Conservation (phyloP, 805 yeast species). For the Ogataea haglerorum region DNA sequence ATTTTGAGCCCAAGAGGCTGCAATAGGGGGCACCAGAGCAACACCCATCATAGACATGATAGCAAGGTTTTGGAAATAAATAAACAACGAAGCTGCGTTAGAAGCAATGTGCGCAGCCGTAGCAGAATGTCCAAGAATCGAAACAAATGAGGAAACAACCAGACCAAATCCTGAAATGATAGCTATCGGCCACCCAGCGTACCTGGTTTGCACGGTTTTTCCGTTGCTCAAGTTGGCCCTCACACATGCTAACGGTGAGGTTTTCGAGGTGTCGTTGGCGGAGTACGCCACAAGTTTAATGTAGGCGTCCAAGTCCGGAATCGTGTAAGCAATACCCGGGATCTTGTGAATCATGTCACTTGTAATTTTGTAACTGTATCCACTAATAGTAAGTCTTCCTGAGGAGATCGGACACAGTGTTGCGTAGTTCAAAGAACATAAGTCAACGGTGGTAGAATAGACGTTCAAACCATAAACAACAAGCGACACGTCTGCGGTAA, state of each 20-base stretch:
- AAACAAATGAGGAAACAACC: constrained; percentile 79
- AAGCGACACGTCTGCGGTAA: constrained; percentile 61
- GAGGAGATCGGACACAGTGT: constrained; percentile 81
- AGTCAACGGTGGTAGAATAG: constrained; percentile 49
- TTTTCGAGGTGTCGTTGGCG: constrained; percentile 39
- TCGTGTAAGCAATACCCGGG: constrained; percentile 82
- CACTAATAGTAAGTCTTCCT: constrained; percentile 74
- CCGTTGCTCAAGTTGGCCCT: constrained; percentile 84
- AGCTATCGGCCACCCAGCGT: constrained; percentile 95
- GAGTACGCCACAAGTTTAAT: constrained; percentile 70
- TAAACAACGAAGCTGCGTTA: constrained; percentile 85
- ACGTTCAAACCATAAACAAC: constrained; percentile 79
- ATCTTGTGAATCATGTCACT: constrained; percentile 44
- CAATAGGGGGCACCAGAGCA: constrained; percentile 88
- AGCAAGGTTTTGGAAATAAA: constrained; percentile 91
- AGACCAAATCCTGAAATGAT: constrained; percentile 86
- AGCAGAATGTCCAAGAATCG: constrained; percentile 82
- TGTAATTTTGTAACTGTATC: constrained; percentile 39
- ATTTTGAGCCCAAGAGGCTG: constrained; percentile 97
- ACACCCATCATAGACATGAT: constrained; percentile 96
- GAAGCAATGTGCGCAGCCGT: constrained; percentile 98
- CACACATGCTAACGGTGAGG: constrained; percentile 77
- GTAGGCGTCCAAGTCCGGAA: constrained; percentile 93
- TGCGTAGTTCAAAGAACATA: constrained; percentile 55
- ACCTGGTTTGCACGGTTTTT: constrained; percentile 88